Evolutionary conservation across 73 alveolate genomes (phyloP), one percentile per base, ranked within the genome.

Genomic region (Paraurostyla sp.): DNA sequence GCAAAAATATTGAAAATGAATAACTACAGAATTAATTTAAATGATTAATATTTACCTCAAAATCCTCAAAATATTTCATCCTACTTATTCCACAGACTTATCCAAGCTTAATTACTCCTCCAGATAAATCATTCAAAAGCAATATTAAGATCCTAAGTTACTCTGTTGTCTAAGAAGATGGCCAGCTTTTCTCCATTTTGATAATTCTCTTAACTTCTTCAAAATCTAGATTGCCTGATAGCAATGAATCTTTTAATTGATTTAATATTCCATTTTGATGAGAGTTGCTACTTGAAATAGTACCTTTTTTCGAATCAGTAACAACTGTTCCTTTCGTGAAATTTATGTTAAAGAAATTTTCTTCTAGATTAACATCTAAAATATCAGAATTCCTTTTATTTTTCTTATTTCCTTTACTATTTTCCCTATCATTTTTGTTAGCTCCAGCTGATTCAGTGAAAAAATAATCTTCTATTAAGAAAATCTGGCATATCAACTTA

Each of bases 31-130:
- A 40, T 25, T 60, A 27, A 65, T 7, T 38, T 11, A 40, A 38
- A 1, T 4, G 6, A 40, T 40, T 18, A 35, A 1, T 38, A 6
- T 52, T 36, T 65, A 65, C 82, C 58, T 65, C 88, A 51, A 76
- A 51, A 41, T 76, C 71, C 0, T 48, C 78, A 2, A 16, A 50
- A 13, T 51, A 20, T 20, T 48, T 27, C 62, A 51, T 49, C 33
- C 62, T 48, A 35, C 52, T 76, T 0, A 29, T 20, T 27, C 33
- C 7, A 60, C 88, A 76, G 20, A 51, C 88, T 50, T 56, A 40
- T 35, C 88, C 88, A 0, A 76, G 33, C 30, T 51, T 76, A 13
- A 51, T 50, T 46, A 76, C 49, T 27, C 88, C 88, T 50, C 88
- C 88, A 25, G 73, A 76, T 16, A 76, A 29, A 50, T 76, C 88